Percentiles rank a stretch among this genome's conserved stretches.
Evolutionary conservation across 208 protist genomes (phyloP).

Genomic region (Leptomonas pyrrhocoris): DNA sequence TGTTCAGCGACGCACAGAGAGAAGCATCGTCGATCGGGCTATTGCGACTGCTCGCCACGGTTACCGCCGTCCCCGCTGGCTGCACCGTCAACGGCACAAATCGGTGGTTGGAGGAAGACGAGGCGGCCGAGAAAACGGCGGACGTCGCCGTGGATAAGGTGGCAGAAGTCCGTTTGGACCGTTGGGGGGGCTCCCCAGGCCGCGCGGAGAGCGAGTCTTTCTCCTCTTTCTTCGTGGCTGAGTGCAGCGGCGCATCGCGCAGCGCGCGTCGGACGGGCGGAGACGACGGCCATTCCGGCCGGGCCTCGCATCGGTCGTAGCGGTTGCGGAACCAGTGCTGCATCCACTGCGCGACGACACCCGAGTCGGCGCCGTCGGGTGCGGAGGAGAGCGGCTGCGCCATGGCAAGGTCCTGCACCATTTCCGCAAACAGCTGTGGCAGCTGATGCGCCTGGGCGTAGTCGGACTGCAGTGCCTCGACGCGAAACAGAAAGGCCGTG

Average conservation of each 20-base stretch:
- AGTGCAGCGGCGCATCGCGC: neutral
- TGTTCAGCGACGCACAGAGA: conserved; percentile 12
- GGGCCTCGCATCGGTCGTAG: neutral
- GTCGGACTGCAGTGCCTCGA: neutral
- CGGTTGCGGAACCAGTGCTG: conserved; percentile 20
- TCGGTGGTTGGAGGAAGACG: neutral
- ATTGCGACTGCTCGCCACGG: neutral
- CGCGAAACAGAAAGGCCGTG: neutral
- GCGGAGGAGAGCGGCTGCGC: neutral
- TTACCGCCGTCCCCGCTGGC: neutral
- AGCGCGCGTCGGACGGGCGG: neutral
- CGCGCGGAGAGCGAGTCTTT: too few species aligned
- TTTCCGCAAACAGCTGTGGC: conserved; percentile 15
- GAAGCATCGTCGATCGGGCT: neutral
- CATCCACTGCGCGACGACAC: conserved; percentile 10
- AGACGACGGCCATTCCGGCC: neutral
- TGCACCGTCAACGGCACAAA: conserved; percentile 14
- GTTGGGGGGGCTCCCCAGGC: neutral
- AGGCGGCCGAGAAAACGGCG: neutral
- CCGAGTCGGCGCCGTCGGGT: neutral
- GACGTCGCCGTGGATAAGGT: neutral
- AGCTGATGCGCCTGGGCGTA: conserved; percentile 11
- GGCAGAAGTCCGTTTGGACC: neutral
- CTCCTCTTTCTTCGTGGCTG: neutral
- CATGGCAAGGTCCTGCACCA: conserved; percentile 10